Evolutionary conservation across 495 filamentous ascomycete genomes (phyloP).

Genomic region (Wilcoxina mikolae): DNA sequence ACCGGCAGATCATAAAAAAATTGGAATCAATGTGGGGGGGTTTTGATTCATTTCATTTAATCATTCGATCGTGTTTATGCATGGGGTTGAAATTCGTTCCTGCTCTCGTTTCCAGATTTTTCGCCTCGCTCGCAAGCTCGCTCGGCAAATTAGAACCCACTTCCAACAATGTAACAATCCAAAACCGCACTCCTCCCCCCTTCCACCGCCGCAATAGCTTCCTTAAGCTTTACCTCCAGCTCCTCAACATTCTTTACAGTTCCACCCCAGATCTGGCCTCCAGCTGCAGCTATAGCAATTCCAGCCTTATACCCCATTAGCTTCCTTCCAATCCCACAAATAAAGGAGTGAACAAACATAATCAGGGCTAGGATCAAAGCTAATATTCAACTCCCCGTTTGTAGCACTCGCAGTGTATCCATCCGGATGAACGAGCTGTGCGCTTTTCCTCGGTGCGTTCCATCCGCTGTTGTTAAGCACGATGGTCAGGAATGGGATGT

Average conservation of each 20-base stretch:
- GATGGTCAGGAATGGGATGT: conserved; percentile 77
- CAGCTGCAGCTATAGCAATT: conserved; percentile 78
- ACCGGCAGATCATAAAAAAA: too few species aligned
- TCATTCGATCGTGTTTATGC: too few species aligned
- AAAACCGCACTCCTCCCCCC: conserved; percentile 54
- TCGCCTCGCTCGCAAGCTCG: too few species aligned
- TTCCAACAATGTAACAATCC: conserved; percentile 31
- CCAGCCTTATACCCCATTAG: conserved; percentile 35
- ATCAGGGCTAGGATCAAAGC: conserved; percentile 71
- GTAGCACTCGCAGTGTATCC: conserved; percentile 61
- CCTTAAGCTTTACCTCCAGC: conserved; percentile 44
- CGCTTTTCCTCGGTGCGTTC: conserved; percentile 66
- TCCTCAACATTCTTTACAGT: conserved; percentile 46
- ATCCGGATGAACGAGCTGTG: conserved; percentile 70
- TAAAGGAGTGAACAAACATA: conserved; percentile 34
- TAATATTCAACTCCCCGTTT: conserved; percentile 82
- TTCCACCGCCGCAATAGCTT: conserved; percentile 54
- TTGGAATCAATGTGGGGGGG: too few species aligned
- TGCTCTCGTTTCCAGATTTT: too few species aligned
- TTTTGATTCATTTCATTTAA: too few species aligned
- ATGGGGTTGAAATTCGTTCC: too few species aligned
- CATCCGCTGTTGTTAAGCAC: conserved; percentile 92
- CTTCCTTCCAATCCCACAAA: not conserved
- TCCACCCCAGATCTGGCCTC: conserved; percentile 53
- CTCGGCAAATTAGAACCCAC: conserved; percentile 2